Evolutionary conservation across 75 land plant species (phyloP).

Genomic region (Larix kaempferi): DNA sequence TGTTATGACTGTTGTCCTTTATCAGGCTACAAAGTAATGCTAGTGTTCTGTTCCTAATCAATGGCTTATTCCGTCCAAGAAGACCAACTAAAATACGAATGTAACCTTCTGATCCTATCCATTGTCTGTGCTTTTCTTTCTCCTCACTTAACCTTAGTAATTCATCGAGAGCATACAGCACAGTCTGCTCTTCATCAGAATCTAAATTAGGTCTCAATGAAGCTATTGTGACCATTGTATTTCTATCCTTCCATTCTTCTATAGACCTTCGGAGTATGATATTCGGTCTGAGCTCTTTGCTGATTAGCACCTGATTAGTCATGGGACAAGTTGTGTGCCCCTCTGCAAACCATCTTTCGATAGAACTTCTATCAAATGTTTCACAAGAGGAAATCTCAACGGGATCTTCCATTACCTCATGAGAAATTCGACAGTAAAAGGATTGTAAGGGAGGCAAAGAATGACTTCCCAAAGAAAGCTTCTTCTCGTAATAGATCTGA

Average conservation of each 20-base stretch:
- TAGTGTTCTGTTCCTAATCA: conserved; percentile 42
- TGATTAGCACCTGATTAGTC: conserved; percentile 48
- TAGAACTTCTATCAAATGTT: conserved; percentile 63
- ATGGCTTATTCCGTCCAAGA: conserved; percentile 24
- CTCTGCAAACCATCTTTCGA: conserved; percentile 61
- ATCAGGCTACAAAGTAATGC: conserved; percentile 46
- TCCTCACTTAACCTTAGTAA: conserved; percentile 49
- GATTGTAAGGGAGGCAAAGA: conserved; percentile 62
- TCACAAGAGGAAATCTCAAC: conserved; percentile 73
- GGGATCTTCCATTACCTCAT: conserved; percentile 71
- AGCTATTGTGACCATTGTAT: conserved; percentile 42
- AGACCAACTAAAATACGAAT: conserved; percentile 41
- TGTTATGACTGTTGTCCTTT: conserved; percentile 43
- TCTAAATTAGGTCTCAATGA: conserved; percentile 33
- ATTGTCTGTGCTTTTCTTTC: conserved; percentile 43
- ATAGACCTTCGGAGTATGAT: conserved; percentile 66
- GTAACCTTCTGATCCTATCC: conserved; percentile 61
- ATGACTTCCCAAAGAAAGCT: conserved; percentile 39
- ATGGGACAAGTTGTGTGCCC: conserved; percentile 61
- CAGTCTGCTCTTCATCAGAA: conserved; percentile 38
- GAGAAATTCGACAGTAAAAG: conserved; percentile 67
- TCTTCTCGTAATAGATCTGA: conserved; percentile 35
- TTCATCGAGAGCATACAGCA: conserved; percentile 29
- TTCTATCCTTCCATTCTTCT: conserved; percentile 75
- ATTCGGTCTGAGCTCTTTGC: conserved; percentile 48